Base-by-base conservation (phyloP, 192 early-diverging fungal genomes). In the Linnemannia elongata region DNA sequence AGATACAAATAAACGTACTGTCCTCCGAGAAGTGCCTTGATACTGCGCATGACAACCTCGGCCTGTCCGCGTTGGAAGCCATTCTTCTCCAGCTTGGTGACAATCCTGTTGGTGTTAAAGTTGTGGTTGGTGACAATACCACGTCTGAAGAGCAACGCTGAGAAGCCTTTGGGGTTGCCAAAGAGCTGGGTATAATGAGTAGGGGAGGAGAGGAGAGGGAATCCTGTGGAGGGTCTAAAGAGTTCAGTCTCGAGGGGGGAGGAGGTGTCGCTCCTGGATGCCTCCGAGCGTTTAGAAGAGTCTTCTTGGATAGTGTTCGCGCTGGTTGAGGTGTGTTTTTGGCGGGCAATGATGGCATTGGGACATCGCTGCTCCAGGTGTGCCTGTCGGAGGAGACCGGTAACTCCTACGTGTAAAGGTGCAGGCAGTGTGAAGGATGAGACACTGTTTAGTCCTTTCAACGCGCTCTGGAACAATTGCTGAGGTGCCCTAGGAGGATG, bases 31-130 rank as follows among this genome's bases (percentile, higher is more conserved):
- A 92, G 89, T 27, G 91, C 90, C 81, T 96, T 95, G 72, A 97
- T 94, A 42, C 91, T 90, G 42, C 91, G 90, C 97, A 96, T 96
- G 38, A 97, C 88, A 24, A 92, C 89, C 13, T 94, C 93, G 0
- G 96, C 93, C 87, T 98, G 97, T 39, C 84, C 89, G 27, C 94
- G 84, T 15, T 91, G 91, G 71, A 96, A 95, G 5, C 95, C 95
- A 70, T 93, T 90, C 2, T 84, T 81, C 55, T 94, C 91, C 30
- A 98, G 83, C 71, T 92, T 89, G 39, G 82, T 76, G 24, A 98
- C 93, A 24, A 97, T 75, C 55, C 93, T 91, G 80, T 96, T 94
- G 2, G 97, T 98, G 82, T 97, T 93, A 83, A 98, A 98, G 76
- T 94, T 83, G 77, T 91, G 91, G 49, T 90, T 80, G 57, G 89